Evolutionary conservation across 768 basidiomycete species (phyloP).

Genomic region (Astraeus odoratus): DNA sequence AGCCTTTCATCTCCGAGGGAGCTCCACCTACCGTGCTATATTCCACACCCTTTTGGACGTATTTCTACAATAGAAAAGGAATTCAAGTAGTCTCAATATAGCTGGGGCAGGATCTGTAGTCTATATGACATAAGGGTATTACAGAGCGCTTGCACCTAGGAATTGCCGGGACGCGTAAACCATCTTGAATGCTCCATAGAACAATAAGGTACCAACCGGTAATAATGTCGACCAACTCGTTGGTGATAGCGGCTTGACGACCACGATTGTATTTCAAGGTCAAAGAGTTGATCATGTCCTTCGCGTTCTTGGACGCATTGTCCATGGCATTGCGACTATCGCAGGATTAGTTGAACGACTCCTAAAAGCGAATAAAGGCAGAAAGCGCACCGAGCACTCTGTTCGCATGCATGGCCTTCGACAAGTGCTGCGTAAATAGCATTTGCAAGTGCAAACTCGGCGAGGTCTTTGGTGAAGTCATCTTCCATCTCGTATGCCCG

Average conservation of each 20-base stretch:
- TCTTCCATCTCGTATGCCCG: conserved; percentile 97
- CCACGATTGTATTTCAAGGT: conserved; percentile 98
- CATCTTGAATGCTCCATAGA: not conserved
- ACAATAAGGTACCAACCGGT: conserved; percentile 47
- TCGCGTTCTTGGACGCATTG: conserved; percentile 98
- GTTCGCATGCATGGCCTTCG: conserved; percentile 94
- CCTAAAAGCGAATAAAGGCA: not conserved
- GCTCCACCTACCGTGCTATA: no score
- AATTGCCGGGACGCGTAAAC: not conserved
- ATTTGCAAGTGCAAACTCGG: conserved; percentile 95
- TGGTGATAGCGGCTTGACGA: conserved; percentile 96
- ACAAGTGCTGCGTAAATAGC: conserved; percentile 91
- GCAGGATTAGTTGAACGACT: not conserved
- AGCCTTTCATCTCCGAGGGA: no score
- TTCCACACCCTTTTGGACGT: no score
- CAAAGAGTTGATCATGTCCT: conserved; percentile 82
- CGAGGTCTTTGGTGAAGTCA: conserved; percentile 86
- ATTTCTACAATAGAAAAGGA: not conserved
- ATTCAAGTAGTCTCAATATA: not conserved
- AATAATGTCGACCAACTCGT: conserved; percentile 89
- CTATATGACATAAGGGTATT: conserved; percentile 17
- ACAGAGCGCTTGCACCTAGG: conserved; percentile 45
- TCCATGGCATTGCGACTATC: conserved; percentile 94
- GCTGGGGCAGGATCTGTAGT: conserved; percentile 1
- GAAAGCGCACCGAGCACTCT: conserved; percentile 67